These are phyloP conservation scores for Fusarium sp. DNA, from an alignment of 2,329 filamentous ascomycete genomes.

Conservation along the genomic window DNA sequence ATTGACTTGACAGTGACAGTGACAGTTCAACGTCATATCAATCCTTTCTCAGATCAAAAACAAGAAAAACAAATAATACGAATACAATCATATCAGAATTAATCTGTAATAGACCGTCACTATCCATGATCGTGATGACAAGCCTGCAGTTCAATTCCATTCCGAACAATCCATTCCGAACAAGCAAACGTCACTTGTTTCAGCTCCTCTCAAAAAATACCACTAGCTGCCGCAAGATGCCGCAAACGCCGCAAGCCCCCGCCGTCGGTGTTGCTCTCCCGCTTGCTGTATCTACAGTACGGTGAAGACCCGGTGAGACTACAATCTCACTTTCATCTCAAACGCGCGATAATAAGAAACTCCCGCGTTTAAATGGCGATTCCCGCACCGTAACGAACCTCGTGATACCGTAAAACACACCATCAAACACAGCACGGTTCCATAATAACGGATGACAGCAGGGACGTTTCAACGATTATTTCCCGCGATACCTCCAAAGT, in stretches of 20 bases:
- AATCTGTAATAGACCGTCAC: background rate
- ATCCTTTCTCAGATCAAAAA: constrained; percentile 9
- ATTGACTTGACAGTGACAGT: background rate
- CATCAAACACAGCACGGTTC: constrained; percentile 8
- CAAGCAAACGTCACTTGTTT: background rate
- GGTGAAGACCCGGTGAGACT: constrained; percentile 2
- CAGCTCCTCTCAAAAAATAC: background rate
- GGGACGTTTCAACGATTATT: constrained; percentile 43
- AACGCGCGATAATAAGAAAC: constrained; percentile 9
- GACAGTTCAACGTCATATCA: constrained; percentile 1
- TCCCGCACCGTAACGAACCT: constrained; percentile 10
- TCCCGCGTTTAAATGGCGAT: constrained; percentile 25
- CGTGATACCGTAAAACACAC: constrained; percentile 30
- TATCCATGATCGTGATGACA: background rate
- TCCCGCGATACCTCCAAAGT: constrained; percentile 38
- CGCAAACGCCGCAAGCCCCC: constrained; percentile 14
- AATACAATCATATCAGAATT: background rate
- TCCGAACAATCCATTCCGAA: background rate
- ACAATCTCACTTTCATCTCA: constrained; percentile 1
- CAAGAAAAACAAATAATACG: background rate
- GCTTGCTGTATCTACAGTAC: background rate
- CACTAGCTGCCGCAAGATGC: background rate
- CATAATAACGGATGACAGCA: constrained; percentile 31
- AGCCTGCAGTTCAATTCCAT: background rate
- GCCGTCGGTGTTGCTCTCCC: constrained; percentile 24